Conservation (phyloP, 148 eudicot species). For the Amaranthus cruentus region DNA sequence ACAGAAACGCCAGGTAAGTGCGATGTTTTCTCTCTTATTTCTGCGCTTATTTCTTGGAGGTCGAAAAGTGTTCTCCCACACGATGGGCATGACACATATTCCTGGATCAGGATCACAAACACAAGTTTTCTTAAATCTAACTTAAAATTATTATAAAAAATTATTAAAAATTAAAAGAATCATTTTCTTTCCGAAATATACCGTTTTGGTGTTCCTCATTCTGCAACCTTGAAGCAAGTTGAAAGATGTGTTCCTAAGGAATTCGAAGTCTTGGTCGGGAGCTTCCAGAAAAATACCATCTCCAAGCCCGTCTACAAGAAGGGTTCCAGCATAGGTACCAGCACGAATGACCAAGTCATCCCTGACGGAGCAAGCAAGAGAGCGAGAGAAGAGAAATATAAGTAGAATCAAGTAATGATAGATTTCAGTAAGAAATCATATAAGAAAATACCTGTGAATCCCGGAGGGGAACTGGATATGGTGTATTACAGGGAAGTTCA, state of each 20-base stretch:
- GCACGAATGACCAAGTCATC: slow-evolving; percentile 91
- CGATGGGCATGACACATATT: slow-evolving; percentile 99
- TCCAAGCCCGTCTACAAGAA: slow-evolving; percentile 96
- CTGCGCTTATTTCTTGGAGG: slow-evolving; percentile 93
- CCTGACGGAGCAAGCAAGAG: slow-evolving; percentile 31
- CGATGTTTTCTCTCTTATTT: slow-evolving; percentile 90
- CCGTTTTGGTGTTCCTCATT: slow-evolving; percentile 99
- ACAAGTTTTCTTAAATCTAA: background rate
- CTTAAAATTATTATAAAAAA: background rate
- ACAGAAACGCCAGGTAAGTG: slow-evolving; percentile 99
- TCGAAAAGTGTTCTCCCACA: slow-evolving; percentile 96
- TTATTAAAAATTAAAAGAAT: background rate
- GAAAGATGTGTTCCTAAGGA: slow-evolving; percentile 86
- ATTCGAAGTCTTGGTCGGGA: slow-evolving; percentile 77
- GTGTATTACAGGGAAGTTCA: slow-evolving; percentile 87
- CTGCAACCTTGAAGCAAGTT: slow-evolving; percentile 99
- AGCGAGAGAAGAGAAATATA: slow-evolving; percentile 12
- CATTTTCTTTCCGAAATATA: slow-evolving; percentile 19
- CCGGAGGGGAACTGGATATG: slow-evolving; percentile 73
- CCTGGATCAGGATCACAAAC: slow-evolving; percentile 37
- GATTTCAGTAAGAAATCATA: slow-evolving; percentile 8
- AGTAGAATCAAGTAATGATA: slow-evolving; percentile 1
- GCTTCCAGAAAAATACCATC: slow-evolving; percentile 92
- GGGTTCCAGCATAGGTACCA: slow-evolving; percentile 89
- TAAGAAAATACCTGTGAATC: slow-evolving; percentile 58